Base-by-base conservation (phyloP, 805 yeast genomes). In the Clavispora asparagi region DNA sequence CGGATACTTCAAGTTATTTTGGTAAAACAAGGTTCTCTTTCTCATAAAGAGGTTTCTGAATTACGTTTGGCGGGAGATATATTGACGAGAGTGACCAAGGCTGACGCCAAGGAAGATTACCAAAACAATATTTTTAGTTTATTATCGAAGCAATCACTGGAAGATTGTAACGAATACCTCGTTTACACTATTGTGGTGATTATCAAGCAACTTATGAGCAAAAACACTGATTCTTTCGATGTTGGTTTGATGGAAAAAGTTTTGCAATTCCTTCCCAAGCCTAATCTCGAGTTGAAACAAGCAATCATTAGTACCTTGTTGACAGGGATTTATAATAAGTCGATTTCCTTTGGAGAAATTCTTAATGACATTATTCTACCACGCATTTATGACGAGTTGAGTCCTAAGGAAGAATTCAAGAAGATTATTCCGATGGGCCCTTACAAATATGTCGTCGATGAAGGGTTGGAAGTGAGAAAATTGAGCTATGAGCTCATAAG, bases 351-450 rank as follows among this genome's bases (percentile, higher is more conserved):
- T 10, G 61, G 76, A 3, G 74, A 77, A 1, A 67, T 74, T 42
- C 60, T 82, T 36, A 62, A 74, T 4, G 57, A 59, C 2, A 50
- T 48, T 17, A 65, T 82, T 2, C 62, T 85, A 36, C 81, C 86
- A 0, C 57, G 61, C 0, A 65, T 86, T 3, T 76, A 76, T 52
- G 66, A 63, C 5, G 88, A 85, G 57, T 70, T 86, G 40, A 65
- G 64, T 11, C 71, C 82, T 1, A 77, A 77, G 52, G 76, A 74
- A 29, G 76, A 78, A 46, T 82, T 79, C 55, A 78, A 84, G 39
- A 82, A 82, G 45, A 68, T 74, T 16, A 82, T 88, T 30, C 85
- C 83, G 40, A 87, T 89, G 79, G 96, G 96, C 1, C 95, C 95
- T 0, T 87, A 85, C 70, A 87, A 86, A 59, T 91, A 87, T 59